phyloP scores from a whole-genome alignment of 176 grass and related monocot genomes.

The Poa pratensis region DNA sequence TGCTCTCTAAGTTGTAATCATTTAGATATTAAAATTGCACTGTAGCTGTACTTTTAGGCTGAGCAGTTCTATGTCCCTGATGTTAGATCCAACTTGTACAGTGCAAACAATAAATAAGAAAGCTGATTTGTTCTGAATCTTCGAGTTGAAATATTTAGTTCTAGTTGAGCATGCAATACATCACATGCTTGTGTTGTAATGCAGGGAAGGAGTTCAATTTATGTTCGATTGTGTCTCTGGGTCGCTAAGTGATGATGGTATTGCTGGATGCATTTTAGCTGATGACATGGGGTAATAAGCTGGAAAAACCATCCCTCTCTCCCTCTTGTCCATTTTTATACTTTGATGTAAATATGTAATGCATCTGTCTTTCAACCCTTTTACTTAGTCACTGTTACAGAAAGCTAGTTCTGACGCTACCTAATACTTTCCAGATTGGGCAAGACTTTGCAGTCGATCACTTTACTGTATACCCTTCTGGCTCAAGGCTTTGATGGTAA shows the following conservation, averaged over 20 bases:
- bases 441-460: constrained; percentile 96
- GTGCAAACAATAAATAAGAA: background rate
- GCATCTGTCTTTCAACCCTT: constrained; percentile 22
- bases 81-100: background rate
- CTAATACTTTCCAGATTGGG: constrained; percentile 72
- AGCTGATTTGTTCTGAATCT: constrained; percentile 17
- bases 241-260: constrained; percentile 76
- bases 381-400: constrained; percentile 27
- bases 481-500: constrained; percentile 88
- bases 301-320: constrained; percentile 2
- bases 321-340: constrained; percentile 16
- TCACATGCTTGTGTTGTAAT: constrained; percentile 50
- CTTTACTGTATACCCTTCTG: constrained; percentile 87
- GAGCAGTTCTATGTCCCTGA: background rate
- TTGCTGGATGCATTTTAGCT: constrained; percentile 95
- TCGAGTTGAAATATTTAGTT: constrained; percentile 24
- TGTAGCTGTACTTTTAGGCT: background rate
- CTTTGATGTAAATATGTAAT: constrained; percentile 11
- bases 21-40: background rate
- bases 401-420: constrained; percentile 27
- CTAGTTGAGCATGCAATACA: constrained; percentile 32
- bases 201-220: constrained; percentile 98
- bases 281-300: constrained; percentile 97
- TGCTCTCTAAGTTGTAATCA: background rate
- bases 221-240: constrained; percentile 99